Conservation (phyloP, 1,284 basidiomycete species). For the Earliella scabrosa region DNA sequence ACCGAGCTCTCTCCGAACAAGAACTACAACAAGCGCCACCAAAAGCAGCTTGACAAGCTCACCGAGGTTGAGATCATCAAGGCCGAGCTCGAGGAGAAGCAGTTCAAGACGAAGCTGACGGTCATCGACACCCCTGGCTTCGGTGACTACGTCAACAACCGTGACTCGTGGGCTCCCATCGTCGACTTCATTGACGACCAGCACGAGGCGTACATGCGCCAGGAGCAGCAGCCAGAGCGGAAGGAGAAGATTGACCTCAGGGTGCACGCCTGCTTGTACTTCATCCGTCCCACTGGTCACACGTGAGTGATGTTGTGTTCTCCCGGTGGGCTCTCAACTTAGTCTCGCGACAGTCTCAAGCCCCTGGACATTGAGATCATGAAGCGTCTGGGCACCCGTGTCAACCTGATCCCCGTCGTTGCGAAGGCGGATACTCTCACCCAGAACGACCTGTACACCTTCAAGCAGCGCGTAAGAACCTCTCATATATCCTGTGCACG, state of each 20-base stretch:
- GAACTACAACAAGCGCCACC: constrained; percentile 90
- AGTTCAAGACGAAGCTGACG: constrained; percentile 99
- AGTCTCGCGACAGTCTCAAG: constrained; percentile 70
- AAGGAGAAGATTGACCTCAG: constrained; percentile 93
- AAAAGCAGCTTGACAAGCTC: constrained; percentile 98
- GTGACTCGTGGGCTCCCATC: constrained; percentile 97
- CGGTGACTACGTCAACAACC: constrained; percentile 99
- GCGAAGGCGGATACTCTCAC: constrained; percentile 98
- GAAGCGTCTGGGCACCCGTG: constrained; percentile 95
- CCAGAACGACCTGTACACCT: constrained; percentile 87
- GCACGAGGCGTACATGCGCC: constrained; percentile 99
- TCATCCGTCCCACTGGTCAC: constrained; percentile 95
- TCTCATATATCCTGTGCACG: background rate
- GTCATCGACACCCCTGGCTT: constrained; percentile 99
- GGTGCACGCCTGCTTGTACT: constrained; percentile 98
- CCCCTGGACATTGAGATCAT: constrained; percentile 99
- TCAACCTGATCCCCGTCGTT: constrained; percentile 97
- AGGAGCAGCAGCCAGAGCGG: constrained; percentile 97
- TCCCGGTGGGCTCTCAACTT: background rate
- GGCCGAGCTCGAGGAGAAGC: constrained; percentile 97
- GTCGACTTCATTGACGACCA: constrained; percentile 99
- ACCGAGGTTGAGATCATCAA: constrained; percentile 98
- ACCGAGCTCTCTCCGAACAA: constrained; percentile 94
- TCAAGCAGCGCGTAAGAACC: constrained; percentile 88
- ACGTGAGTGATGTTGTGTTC: constrained; percentile 62